phyloP scores from a whole-genome alignment of 2,329 filamentous ascomycete genomes.

The Nothophoma quercina region DNA sequence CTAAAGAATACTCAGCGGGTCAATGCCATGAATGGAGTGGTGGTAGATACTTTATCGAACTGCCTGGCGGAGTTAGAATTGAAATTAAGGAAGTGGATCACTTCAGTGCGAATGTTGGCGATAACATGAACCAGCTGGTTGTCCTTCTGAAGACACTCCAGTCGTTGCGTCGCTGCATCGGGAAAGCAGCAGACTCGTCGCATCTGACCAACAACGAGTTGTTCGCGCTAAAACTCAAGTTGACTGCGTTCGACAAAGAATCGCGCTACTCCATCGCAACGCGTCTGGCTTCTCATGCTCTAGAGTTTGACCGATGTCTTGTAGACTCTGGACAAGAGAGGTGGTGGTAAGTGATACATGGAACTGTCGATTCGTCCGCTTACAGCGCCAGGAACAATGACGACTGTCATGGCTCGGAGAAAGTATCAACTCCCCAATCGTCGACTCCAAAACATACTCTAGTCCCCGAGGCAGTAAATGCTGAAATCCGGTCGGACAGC shows the following conservation, averaged over 20 bases:
- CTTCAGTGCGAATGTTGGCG: neutral
- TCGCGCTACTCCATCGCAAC: neutral
- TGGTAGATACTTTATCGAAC: too few relatives aligned
- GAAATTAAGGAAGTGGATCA: neutral
- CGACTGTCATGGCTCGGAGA: too few relatives aligned
- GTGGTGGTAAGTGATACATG: neutral
- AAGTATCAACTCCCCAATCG: too few relatives aligned
- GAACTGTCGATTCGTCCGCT: too few relatives aligned
- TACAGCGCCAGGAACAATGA: neutral
- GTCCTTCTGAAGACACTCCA: neutral
- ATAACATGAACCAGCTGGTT: neutral
- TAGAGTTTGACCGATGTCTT: neutral
- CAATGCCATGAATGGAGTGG: too few relatives aligned
- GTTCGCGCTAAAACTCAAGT: neutral
- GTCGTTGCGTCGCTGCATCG: neutral
- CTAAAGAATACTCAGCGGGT: neutral
- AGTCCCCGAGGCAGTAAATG: neutral
- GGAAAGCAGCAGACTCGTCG: neutral
- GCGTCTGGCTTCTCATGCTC: neutral
- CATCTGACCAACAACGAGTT: neutral
- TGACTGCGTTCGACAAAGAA: neutral
- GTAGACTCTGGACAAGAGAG: neutral
- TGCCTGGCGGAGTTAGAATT: too few relatives aligned
- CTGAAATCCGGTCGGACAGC: too few relatives aligned
- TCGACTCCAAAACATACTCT: too few relatives aligned